Evolutionary conservation across 2,329 filamentous ascomycete genomes (phyloP).

Genomic region (Penicillium sp.): DNA sequence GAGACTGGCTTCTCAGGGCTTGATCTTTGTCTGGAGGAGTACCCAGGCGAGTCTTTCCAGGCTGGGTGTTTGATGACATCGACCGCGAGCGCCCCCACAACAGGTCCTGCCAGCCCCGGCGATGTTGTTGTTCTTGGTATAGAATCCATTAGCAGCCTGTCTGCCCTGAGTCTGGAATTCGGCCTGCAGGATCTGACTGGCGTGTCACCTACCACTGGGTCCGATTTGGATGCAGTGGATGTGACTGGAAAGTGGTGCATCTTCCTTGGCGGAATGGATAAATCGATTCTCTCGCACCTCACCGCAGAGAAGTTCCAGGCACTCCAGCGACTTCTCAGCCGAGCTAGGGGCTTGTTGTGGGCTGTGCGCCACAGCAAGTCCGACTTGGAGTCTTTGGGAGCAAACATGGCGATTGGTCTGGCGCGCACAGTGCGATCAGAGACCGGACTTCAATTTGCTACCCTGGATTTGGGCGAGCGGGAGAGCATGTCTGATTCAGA

Average conservation of each 20-base stretch:
- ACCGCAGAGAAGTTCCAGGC: slow-evolving; percentile 15
- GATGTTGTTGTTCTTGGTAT: slow-evolving; percentile 22
- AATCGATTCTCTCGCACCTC: slow-evolving; percentile 19
- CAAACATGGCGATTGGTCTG: slow-evolving; percentile 25
- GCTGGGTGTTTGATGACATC: slow-evolving; percentile 24
- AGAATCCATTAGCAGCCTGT: slow-evolving; percentile 14
- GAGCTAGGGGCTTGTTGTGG: slow-evolving; percentile 23
- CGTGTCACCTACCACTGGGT: slow-evolving; percentile 5
- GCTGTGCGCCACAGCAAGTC: slow-evolving; percentile 18
- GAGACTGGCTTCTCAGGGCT: slow-evolving; percentile 23
- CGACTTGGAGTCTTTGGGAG: slow-evolving; percentile 16
- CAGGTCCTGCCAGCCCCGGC: slow-evolving; percentile 10
- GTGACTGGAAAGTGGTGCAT: slow-evolving; percentile 25
- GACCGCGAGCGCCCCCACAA: slow-evolving; percentile 13
- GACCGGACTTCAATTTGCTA: slow-evolving; percentile 23
- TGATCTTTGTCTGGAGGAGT: slow-evolving; percentile 24
- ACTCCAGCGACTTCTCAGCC: slow-evolving; percentile 19
- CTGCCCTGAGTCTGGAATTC: slow-evolving; percentile 13
- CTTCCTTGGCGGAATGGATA: slow-evolving; percentile 25
- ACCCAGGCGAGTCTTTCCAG: slow-evolving; percentile 21
- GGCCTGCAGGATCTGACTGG: slow-evolving; percentile 17
- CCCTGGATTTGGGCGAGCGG: slow-evolving; percentile 22
- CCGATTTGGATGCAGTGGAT: slow-evolving; percentile 11
- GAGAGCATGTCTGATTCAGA: slow-evolving; percentile 18
- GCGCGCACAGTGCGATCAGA: slow-evolving; percentile 27